Base-by-base conservation (phyloP, 2,329 filamentous ascomycete species). In the Metarhizium anisopliae region DNA sequence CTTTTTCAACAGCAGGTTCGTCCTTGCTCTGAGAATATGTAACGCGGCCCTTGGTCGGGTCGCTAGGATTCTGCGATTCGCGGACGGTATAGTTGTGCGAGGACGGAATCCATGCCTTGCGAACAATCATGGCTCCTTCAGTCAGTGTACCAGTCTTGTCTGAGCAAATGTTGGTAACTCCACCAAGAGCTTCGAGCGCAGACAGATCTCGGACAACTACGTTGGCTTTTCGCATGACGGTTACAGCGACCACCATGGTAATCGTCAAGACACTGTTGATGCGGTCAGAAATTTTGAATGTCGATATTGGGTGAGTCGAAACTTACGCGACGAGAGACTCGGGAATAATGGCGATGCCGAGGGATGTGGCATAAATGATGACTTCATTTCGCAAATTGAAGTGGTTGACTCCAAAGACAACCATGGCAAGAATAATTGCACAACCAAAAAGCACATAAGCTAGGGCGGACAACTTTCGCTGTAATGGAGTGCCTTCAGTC, bases 391-490 rank as follows among this genome's bases (percentile, higher is more conserved):
- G 68, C 53, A 78, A 68, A 49, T 75, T 62, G 62, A 81, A 82
- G 58, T 76, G 74, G 63, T 82, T 82, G 53, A 79, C 80, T 0
- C 73, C 79, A 64, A 83, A 83, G 11, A 83, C 80, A 47, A 83
- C 75, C 55, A 83, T 74, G 32, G 80, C 80, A 32, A 83, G 71
- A 20, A 82, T 64, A 11, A 82, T 67, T n/a, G 80, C 89, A 58
- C 88, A 84, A 50, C 80, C 84, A 65, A 93, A 91, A 2, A 94
- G 81, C 7, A 88, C 73, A 56, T 91, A 86, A 11, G 89, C 89
- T 58, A 94, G 78, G 62, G 88, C 87, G 58, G 86, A 87, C 52
- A 94, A 75, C 70, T 89, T 91, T 60, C 85, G 82, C 70, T 92
- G 88, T 51, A 94, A 75, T 3, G 89, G 89, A 2, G 89, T 94